phyloP scores from a whole-genome alignment of 768 basidiomycete genomes.

The Kwoniella newhampshirensis region DNA sequence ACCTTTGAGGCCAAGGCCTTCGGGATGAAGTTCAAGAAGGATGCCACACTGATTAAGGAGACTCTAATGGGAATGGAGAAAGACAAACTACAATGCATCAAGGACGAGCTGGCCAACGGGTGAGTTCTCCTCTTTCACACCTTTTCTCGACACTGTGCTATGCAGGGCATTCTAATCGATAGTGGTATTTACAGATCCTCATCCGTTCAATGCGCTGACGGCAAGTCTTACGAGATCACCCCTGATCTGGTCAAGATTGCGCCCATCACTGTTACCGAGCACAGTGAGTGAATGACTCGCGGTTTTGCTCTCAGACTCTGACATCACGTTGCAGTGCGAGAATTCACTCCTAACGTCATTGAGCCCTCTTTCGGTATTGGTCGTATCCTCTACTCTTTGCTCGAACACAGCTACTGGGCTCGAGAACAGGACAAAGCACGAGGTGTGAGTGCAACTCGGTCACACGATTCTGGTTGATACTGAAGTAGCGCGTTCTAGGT shows the following conservation, averaged over 20 bases:
- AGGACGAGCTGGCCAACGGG: slow-evolving; percentile 73
- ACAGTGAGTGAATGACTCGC: slow-evolving; percentile 57
- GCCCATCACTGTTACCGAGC: slow-evolving; percentile 81
- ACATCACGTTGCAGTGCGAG: slow-evolving; percentile 65
- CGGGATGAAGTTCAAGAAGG: slow-evolving; percentile 84
- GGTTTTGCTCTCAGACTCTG: not conserved
- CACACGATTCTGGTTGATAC: not conserved
- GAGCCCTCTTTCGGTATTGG: slow-evolving; percentile 98
- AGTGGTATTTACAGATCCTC: slow-evolving; percentile 57
- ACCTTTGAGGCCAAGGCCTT: slow-evolving; percentile 84
- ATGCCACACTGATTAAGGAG: slow-evolving; percentile 61
- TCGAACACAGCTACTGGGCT: slow-evolving; percentile 95
- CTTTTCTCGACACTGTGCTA: not conserved
- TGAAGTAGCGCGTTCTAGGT: slow-evolving; percentile 62
- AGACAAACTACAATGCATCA: slow-evolving; percentile 64
- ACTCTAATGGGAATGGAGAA: slow-evolving; percentile 68
- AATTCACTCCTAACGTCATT: slow-evolving; percentile 96
- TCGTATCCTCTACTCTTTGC: slow-evolving; percentile 85
- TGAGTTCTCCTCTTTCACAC: slow-evolving; percentile 8
- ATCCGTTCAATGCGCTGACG: slow-evolving; percentile 62
- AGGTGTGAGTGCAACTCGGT: slow-evolving; percentile 62
- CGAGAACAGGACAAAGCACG: slow-evolving; percentile 89
- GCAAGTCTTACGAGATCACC: slow-evolving; percentile 68
- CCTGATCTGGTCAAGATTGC: slow-evolving; percentile 74
- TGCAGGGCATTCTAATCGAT: slow-evolving; percentile 5